phyloP scores from a whole-genome alignment of 805 yeast genomes.

The Candida andamanensis region DNA sequence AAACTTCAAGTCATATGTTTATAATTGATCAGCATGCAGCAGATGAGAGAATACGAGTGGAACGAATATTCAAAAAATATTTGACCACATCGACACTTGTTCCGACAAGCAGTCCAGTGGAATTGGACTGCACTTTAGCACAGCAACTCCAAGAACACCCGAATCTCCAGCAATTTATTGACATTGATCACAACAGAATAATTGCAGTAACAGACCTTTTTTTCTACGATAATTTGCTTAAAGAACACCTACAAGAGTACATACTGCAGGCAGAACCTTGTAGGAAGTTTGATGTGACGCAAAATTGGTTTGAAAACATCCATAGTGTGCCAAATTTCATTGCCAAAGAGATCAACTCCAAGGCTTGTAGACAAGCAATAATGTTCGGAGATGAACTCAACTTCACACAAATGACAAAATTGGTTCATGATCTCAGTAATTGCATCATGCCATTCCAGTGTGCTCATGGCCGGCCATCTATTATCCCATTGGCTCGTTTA shows the following conservation, averaged over 20 bases:
- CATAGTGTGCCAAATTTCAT: constrained; percentile 45
- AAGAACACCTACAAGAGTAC: no score
- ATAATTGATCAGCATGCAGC: constrained; percentile 81
- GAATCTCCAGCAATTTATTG: constrained; percentile 38
- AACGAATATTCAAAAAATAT: constrained; percentile 38
- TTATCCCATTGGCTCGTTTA: constrained; percentile 39
- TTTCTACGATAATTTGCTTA: no score
- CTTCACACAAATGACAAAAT: constrained; percentile 34
- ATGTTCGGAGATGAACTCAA: constrained; percentile 63
- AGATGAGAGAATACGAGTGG: constrained; percentile 70
- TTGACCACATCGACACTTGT: constrained; percentile 11
- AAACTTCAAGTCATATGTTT: constrained; percentile 22
- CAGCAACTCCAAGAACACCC: neutral
- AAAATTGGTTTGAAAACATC: constrained; percentile 18
- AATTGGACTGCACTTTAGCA: no score
- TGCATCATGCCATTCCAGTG: constrained; percentile 70
- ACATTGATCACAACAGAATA: neutral
- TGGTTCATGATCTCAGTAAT: constrained; percentile 37
- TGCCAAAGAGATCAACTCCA: constrained; percentile 47
- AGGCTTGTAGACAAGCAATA: constrained; percentile 65
- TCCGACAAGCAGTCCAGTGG: neutral
- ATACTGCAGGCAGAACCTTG: no score
- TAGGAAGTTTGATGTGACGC: constrained; percentile 32
- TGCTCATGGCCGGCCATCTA: constrained; percentile 82
- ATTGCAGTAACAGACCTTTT: no score